phyloP scores from a whole-genome alignment of 2,329 filamentous ascomycete species.

The Exophiala sp. region DNA sequence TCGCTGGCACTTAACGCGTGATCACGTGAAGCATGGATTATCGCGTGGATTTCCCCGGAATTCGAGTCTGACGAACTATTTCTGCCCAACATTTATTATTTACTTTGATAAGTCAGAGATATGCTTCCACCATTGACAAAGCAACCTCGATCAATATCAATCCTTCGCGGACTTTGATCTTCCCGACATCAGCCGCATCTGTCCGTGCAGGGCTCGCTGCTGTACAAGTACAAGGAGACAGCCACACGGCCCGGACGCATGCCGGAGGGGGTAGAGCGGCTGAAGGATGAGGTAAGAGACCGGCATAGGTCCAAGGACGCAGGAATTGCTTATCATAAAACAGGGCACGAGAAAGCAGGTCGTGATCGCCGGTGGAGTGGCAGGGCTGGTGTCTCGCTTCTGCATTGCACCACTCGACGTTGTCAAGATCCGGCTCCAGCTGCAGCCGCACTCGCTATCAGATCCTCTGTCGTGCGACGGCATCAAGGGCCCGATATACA shows the following conservation, averaged over 20 bases:
- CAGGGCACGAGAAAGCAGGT: slow-evolving; percentile 63
- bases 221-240: background rate
- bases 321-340: background rate
- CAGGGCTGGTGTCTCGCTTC: slow-evolving; percentile 89
- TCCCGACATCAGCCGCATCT: background rate
- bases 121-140: too few species aligned
- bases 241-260: slow-evolving; percentile 46
- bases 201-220: background rate
- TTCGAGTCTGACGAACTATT: too few species aligned
- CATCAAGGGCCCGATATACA: slow-evolving; percentile 45
- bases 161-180: too few species aligned
- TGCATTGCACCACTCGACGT: slow-evolving; percentile 93
- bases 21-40: background rate
- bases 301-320: background rate
- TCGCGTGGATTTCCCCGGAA: too few species aligned
- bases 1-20: background rate
- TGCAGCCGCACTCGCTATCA: slow-evolving; percentile 79
- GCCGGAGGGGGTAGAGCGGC: slow-evolving; percentile 55
- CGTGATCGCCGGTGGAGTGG: slow-evolving; percentile 60
- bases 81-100: too few species aligned
- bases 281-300: slow-evolving; percentile 61
- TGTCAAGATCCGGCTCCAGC: slow-evolving; percentile 93
- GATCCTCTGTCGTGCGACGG: slow-evolving; percentile 59
- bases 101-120: too few species aligned
- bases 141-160: background rate